Percentiles rank a stretch among this genome's conserved stretches.
phyloP scores from a whole-genome alignment of 306 rosid genomes.

The Rosa lucieae region DNA sequence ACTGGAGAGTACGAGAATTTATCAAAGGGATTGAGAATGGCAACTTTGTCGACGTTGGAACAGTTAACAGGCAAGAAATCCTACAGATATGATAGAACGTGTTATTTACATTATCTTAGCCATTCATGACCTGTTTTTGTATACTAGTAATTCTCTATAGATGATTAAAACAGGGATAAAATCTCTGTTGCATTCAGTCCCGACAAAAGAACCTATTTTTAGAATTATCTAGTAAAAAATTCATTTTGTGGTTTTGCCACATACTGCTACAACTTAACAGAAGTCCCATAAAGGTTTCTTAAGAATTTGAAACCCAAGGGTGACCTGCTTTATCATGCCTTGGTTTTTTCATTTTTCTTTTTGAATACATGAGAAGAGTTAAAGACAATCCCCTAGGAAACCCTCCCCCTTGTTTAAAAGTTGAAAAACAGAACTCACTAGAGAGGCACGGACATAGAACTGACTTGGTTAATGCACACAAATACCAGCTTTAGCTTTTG shows the following conservation, averaged over 20 bases:
- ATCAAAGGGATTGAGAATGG: conserved; percentile 47
- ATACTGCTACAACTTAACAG: neutral
- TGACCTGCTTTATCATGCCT: neutral
- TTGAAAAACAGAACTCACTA: neutral
- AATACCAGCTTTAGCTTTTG: neutral
- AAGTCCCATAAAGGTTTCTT: neutral
- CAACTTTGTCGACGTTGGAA: conserved; percentile 30
- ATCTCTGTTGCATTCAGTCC: neutral
- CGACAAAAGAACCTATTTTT: neutral
- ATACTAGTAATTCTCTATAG: neutral
- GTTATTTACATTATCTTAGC: neutral
- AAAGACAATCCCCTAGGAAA: neutral
- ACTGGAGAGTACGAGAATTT: conserved; percentile 45
- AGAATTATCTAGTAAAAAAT: neutral
- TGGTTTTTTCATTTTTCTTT: neutral
- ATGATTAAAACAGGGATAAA: neutral
- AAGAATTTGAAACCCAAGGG: neutral
- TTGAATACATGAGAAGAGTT: neutral
- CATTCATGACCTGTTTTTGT: neutral
- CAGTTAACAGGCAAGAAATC: conserved; percentile 33
- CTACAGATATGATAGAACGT: conserved; percentile 32
- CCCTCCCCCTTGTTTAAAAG: neutral
- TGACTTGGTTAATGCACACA: neutral
- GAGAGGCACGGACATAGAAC: neutral
- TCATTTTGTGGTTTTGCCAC: neutral